phyloP scores from a whole-genome alignment of 1,284 basidiomycete genomes.

The Lentinula novae-zelandiae region DNA sequence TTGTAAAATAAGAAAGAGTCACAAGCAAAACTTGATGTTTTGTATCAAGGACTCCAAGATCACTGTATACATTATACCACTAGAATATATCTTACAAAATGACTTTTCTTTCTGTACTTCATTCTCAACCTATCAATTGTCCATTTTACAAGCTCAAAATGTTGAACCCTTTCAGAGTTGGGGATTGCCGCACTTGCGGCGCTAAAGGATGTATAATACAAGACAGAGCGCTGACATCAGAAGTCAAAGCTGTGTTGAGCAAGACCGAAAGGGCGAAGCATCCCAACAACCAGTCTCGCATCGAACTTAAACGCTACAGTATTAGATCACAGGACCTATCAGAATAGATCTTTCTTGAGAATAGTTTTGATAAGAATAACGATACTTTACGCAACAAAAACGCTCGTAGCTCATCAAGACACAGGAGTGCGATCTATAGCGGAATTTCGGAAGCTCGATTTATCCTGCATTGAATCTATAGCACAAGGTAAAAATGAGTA shows the following conservation, averaged over 20 bases:
- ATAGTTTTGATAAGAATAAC: conserved; percentile 7
- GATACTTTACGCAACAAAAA: conserved; percentile 1
- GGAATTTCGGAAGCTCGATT: conserved; percentile 72
- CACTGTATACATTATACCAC: no score
- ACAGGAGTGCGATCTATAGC: conserved; percentile 53
- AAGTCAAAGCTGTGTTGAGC: neutral
- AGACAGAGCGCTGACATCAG: neutral
- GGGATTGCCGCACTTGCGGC: no score
- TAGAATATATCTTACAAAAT: no score
- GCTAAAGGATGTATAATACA: neutral
- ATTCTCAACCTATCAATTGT: no score
- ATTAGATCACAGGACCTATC: conserved; percentile 2
- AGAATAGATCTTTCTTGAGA: neutral
- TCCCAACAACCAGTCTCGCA: neutral
- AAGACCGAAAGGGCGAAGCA: neutral
- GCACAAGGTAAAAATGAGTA: neutral
- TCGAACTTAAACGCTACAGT: neutral
- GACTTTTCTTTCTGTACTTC: no score
- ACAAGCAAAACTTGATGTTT: no score
- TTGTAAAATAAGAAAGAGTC: no score
- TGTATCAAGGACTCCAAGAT: no score
- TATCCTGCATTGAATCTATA: conserved; percentile 80
- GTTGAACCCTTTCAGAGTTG: no score
- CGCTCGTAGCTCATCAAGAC: conserved; percentile 23
- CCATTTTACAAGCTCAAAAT: no score